These are phyloP conservation scores for Cryomyces antarcticus DNA, from an alignment of 495 filamentous ascomycete genomes.

Conservation along the genomic window DNA sequence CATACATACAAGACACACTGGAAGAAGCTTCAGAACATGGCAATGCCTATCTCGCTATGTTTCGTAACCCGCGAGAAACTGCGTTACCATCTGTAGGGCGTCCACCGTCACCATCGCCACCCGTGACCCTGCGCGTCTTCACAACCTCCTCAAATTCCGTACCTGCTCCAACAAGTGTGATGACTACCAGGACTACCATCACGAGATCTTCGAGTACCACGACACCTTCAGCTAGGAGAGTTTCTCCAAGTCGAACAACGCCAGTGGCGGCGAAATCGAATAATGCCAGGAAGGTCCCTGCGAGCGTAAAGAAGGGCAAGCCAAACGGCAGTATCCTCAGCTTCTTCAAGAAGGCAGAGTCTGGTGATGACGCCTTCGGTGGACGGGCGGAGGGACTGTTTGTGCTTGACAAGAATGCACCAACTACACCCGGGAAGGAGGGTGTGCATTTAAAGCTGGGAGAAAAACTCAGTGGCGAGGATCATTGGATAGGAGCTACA, in stretches of 20 bases:
- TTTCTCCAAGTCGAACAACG: too few relatives aligned
- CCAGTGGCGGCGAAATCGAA: constrained; percentile 1
- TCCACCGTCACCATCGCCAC: constrained; percentile 26
- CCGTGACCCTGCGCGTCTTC: constrained; percentile 4
- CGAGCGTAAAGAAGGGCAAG: constrained; percentile 17
- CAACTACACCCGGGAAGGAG: constrained; percentile 9
- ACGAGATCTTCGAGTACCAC: too few relatives aligned
- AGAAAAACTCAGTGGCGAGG: not conserved
- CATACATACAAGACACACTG: too few relatives aligned
- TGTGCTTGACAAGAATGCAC: constrained; percentile 12
- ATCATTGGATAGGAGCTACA: not conserved
- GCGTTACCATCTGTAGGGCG: constrained; percentile 20
- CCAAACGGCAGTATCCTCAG: constrained; percentile 56
- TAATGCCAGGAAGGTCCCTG: constrained; percentile 4
- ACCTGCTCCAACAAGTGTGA: too few relatives aligned
- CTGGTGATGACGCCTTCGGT: constrained; percentile 15
- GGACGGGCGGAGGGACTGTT: constrained; percentile 14
- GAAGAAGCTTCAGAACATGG: too few relatives aligned
- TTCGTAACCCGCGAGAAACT: constrained; percentile 24
- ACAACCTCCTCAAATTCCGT: not conserved
- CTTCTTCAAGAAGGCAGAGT: constrained; percentile 61
- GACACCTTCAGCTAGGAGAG: too few relatives aligned
- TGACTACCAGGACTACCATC: not conserved
- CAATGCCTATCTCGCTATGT: too few relatives aligned
- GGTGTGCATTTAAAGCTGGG: constrained; percentile 14